Conservation (phyloP, 352 stramenopile genomes). For the Phytopythium montanum region DNA sequence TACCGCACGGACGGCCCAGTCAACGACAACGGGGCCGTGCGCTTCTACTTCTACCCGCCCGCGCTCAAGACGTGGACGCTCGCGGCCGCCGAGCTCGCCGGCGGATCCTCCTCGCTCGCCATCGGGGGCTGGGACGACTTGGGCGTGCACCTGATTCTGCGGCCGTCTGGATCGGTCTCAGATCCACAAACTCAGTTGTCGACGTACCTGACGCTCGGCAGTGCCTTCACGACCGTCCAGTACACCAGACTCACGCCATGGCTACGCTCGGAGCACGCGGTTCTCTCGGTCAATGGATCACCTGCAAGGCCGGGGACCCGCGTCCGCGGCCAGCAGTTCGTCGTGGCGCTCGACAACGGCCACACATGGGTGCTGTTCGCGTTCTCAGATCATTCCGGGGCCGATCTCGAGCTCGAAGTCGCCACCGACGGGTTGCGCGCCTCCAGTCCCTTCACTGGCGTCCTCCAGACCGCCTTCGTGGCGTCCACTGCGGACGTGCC, state of each 20-base stretch:
- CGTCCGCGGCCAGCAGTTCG: slow-evolving; percentile 38
- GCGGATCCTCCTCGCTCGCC: slow-evolving; percentile 15
- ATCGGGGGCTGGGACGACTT: slow-evolving; percentile 79
- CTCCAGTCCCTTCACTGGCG: slow-evolving; percentile 42
- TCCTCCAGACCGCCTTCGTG: slow-evolving; percentile 67
- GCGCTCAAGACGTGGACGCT: slow-evolving; percentile 77
- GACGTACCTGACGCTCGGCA: slow-evolving; percentile 66
- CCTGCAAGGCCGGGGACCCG: slow-evolving; percentile 28
- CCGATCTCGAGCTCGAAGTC: slow-evolving; percentile 28
- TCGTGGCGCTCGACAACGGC: slow-evolving; percentile 71
- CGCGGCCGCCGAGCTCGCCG: slow-evolving; percentile 44
- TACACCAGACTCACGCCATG: slow-evolving; percentile 66
- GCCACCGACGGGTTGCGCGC: slow-evolving; percentile 52
- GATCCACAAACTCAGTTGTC: no score
- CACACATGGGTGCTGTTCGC: slow-evolving; percentile 75
- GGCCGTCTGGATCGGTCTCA: not conserved
- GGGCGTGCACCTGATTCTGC: slow-evolving; percentile 50
- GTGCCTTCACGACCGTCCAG: slow-evolving; percentile 71
- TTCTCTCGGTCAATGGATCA: slow-evolving; percentile 54
- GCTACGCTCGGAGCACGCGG: slow-evolving; percentile 58
- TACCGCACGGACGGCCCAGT: slow-evolving; percentile 60
- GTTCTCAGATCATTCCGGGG: slow-evolving; percentile 24
- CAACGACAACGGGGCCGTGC: slow-evolving; percentile 80
- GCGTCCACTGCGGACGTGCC: slow-evolving; percentile 22
- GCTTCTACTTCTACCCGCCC: slow-evolving; percentile 80